Evolutionary conservation across 2,329 filamentous ascomycete genomes (phyloP).

Genomic region (Trichoderma pleuroti): DNA sequence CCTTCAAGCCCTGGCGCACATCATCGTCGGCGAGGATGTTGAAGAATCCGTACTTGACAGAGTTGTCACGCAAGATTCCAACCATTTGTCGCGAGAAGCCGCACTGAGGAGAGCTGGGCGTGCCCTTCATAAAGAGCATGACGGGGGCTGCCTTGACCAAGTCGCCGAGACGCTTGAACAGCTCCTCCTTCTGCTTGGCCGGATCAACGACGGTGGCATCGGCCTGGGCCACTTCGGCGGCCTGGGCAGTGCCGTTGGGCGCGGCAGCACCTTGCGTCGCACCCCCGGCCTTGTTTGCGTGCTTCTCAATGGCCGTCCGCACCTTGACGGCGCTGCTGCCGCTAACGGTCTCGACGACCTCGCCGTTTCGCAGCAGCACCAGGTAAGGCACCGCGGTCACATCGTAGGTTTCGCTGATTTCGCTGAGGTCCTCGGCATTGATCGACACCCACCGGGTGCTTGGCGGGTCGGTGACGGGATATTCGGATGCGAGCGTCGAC

Average conservation of each 20-base stretch:
- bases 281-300: slow-evolving; percentile 53
- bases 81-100: slow-evolving; percentile 93
- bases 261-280: slow-evolving; percentile 35
- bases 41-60: slow-evolving; percentile 97
- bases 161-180: slow-evolving; percentile 75
- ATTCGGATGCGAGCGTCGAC: slow-evolving; percentile 79
- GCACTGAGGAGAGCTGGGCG: slow-evolving; percentile 79
- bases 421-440: slow-evolving; percentile 90
- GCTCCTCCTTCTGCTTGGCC: slow-evolving; percentile 71
- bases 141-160: slow-evolving; percentile 93
- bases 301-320: slow-evolving; percentile 77
- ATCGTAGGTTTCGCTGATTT: slow-evolving; percentile 88
- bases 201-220: slow-evolving; percentile 42
- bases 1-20: slow-evolving; percentile 92
- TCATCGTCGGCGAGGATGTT: slow-evolving; percentile 98
- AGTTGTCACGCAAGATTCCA: slow-evolving; percentile 77
- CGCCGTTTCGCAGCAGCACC: slow-evolving; percentile 71
- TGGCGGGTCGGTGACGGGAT: slow-evolving; percentile 63
- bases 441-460: slow-evolving; percentile 80
- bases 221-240: slow-evolving; percentile 43
- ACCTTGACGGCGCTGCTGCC: slow-evolving; percentile 88
- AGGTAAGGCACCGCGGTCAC: slow-evolving; percentile 93
- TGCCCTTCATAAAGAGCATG: slow-evolving; percentile 99
- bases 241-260: slow-evolving; percentile 36
- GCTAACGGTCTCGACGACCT: slow-evolving; percentile 79